phyloP scores from a whole-genome alignment of 2,329 filamentous ascomycete species.

The Cordyceps fumosorosea region DNA sequence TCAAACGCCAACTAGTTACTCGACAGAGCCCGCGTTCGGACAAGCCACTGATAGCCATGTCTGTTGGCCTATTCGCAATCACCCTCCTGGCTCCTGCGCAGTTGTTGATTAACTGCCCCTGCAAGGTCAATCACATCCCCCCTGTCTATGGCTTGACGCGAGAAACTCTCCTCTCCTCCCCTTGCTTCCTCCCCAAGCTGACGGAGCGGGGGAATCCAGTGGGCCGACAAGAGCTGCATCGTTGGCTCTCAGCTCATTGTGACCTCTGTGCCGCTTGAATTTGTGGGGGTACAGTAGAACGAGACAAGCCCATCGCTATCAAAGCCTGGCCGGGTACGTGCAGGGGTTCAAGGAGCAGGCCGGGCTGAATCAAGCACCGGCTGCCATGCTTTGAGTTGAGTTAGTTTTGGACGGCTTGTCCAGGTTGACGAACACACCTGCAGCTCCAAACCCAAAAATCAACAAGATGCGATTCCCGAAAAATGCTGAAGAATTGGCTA shows the following conservation, averaged over 20 bases:
- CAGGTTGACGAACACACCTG: not conserved
- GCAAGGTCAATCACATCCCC: constrained; percentile 9
- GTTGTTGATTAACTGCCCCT: constrained; percentile 2
- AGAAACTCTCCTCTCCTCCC: not conserved
- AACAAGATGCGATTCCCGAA: not conserved
- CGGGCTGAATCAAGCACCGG: not conserved
- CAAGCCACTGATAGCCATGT: too few species aligned
- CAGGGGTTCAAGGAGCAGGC: not conserved
- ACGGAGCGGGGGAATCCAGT: constrained; percentile 1
- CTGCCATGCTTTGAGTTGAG: not conserved
- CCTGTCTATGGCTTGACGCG: not conserved
- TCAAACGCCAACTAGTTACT: too few species aligned
- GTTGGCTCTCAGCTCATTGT: constrained; percentile 1
- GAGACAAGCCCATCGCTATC: not conserved
- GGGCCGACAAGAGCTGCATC: not conserved
- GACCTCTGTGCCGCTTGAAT: not conserved
- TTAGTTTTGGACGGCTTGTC: not conserved
- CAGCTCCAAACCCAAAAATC: not conserved
- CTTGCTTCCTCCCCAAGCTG: not conserved
- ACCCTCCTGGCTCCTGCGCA: not conserved
- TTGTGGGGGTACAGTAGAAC: not conserved
- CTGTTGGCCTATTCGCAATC: not conserved
- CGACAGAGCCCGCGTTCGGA: too few species aligned
- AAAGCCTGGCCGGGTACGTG: not conserved
- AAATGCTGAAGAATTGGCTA: not conserved